These are phyloP conservation scores for Rubus idaeus DNA, from an alignment of 306 rosid genomes.

Conservation along the genomic window DNA sequence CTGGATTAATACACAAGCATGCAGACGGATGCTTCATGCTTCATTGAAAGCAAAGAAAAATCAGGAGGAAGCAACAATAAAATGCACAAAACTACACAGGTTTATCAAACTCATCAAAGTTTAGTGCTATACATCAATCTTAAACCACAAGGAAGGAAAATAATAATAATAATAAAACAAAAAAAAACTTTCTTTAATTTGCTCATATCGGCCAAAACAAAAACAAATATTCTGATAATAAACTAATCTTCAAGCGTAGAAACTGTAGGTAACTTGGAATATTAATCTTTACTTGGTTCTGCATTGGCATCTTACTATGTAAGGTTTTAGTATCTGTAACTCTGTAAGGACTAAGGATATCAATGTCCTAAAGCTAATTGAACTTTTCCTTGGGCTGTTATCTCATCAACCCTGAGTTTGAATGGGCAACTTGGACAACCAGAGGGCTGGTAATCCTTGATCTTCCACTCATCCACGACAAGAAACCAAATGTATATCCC, in stretches of 20 bases:
- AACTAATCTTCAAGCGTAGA: background rate
- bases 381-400: slow-evolving; percentile 25
- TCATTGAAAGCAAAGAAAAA: background rate
- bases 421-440: slow-evolving; percentile 49
- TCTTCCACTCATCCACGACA: slow-evolving; percentile 54
- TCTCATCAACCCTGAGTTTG: slow-evolving; percentile 47
- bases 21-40: background rate
- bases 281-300: background rate
- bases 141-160: background rate
- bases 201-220: background rate
- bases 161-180: background rate
- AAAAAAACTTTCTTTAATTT: background rate
- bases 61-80: background rate
- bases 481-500: slow-evolving; percentile 68
- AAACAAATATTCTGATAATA: slow-evolving; percentile 9
- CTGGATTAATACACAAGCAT: background rate
- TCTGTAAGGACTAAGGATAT: slow-evolving; percentile 24
- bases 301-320: slow-evolving; percentile 17
- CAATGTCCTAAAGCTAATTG: slow-evolving; percentile 32
- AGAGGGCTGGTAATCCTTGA: slow-evolving; percentile 60
- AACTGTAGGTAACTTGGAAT: slow-evolving; percentile 1
- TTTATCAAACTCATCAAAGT: background rate
- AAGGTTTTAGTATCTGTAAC: slow-evolving; percentile 17
- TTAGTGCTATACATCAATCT: background rate
- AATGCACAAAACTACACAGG: background rate